Base-by-base conservation (phyloP, 1,284 basidiomycete genomes). In the Malassezia yamatoensis region DNA sequence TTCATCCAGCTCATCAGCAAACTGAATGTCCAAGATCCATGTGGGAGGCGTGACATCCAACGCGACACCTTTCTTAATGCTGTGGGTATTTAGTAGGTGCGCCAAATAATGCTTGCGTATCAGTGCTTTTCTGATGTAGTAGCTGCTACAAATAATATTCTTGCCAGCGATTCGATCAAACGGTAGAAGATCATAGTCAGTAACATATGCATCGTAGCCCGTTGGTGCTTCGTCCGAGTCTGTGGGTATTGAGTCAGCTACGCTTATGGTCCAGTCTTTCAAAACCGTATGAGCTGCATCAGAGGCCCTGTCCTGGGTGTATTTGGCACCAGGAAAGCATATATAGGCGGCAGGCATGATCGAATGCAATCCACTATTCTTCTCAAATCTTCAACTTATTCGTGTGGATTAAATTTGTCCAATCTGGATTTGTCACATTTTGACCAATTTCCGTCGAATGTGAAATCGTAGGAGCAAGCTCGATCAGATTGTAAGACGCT, bases 31-130 rank as follows among this genome's bases (percentile, higher is more conserved):
- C 49, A 96, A 79, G 52, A 87, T 84, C 82, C 86, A 96, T 6
- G 90, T 93, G 63, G 77, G 78, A 5, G 93, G 94, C 15, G 83
- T 78, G 18, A 45, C 32, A 16, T 35, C 29, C 10, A 6, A 15
- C 16, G 32, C 13, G 10, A 6, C 12, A 1, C 36, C 16, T 16
- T 38, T 44, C 53, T 71, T 70, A 44, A 67, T 59, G 2, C 53
- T 44, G 38, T 58, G 63, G 0, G 65, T 45, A 49, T 81, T 81
- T 16, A 93, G 81, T 43, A 83, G 85, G 36, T 83, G 81, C 21
- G 90, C 85, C 2, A 98, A 80, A 74, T 86, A 90, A 71, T 96
- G 90, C 75, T 98, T 98, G 54, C 94, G 82, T 63, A 96, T 98
- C 42, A 98, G 80, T 24, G 86, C 85, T 74, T 96, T 93, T 51